Evolutionary conservation across 345 rosid species (phyloP), one percentile per base, ranked within the genome.

Genomic region (Aurinia saxatilis): DNA sequence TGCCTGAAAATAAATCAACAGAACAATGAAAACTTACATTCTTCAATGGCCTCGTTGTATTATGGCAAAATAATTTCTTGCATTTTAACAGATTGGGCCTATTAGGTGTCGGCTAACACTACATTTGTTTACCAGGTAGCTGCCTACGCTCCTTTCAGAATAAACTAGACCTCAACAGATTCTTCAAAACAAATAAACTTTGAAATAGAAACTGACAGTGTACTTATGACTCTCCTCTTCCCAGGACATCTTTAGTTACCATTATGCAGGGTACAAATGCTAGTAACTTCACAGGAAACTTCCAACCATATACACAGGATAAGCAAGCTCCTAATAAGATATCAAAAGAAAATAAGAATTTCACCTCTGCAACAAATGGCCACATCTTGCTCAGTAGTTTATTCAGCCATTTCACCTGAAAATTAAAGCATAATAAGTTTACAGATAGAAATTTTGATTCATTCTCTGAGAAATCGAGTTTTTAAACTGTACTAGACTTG

Each of bases 351-450:
- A 16, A 41, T 8, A 10, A 45, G 31, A 46, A 79, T 50, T 77
- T 83, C 80, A 88, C 99, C 69, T 90, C 96, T n/a, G 98, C 97
- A 54, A 95, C 63, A 74, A 66, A 95, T 41, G 99, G 99, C 99
- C 99, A 95, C 68, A 95, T 68, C 78, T 90, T 95, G 83, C 81
- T 65, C 66, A 95, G 78, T 73, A 81, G 86, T 80, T 88, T 95
- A 81, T 95, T 95, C 82, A 95, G 48, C 99, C 99, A 95, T 76
- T 95, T 90, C 76, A 95, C 99, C 99, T 95, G 83, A 44, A 67
- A 67, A 27, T 68, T 50, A 37, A 58, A 45, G 13, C 31, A 50
- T 2, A 57, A 35, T 12, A 57, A 30, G 39, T 46, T 58, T 18
- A 5, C 49, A 18, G 25, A 8, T 11, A 13, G 31, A 42, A 30